Conservation (phyloP, 1,139 yeast species). For the Suhomyces bribrorum region DNA sequence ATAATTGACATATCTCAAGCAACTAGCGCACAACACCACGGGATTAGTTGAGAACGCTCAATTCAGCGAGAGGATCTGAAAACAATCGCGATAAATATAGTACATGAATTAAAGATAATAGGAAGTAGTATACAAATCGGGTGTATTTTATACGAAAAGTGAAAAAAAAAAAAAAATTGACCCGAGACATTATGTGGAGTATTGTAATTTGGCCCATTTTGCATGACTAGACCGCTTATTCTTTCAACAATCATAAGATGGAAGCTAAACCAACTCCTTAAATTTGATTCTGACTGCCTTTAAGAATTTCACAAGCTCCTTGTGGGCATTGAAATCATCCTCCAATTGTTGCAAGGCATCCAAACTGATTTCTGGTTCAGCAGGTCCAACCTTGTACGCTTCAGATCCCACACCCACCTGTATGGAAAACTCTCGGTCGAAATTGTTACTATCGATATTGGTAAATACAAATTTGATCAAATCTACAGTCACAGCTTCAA, state of each 20-base stretch:
- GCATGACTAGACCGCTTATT: no score
- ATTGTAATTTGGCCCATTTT: no score
- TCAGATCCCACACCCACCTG: slow-evolving; percentile 41
- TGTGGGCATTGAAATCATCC: slow-evolving; percentile 34
- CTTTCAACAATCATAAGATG: background rate
- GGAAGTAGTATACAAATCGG: no score
- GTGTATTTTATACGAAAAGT: no score
- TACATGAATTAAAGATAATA: no score
- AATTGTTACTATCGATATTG: slow-evolving; percentile 44
- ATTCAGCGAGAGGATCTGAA: no score
- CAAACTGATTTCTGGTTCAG: slow-evolving; percentile 34
- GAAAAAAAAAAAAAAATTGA: no score
- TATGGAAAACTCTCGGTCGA: slow-evolving; percentile 38
- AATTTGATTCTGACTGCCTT: slow-evolving; percentile 32
- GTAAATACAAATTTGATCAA: slow-evolving; percentile 40
- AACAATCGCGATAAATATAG: no score
- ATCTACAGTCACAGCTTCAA: slow-evolving; percentile 42
- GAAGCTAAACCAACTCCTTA: slow-evolving; percentile 3
- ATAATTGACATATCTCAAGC: no score
- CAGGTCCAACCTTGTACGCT: slow-evolving; percentile 29
- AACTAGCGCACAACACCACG: no score
- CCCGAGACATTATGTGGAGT: no score
- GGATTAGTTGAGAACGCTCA: no score
- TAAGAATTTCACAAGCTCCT: slow-evolving; percentile 42
- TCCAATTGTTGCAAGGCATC: slow-evolving; percentile 25